phyloP scores from a whole-genome alignment of 2,329 filamentous ascomycete genomes.

The Pochonia chlamydosporia region DNA sequence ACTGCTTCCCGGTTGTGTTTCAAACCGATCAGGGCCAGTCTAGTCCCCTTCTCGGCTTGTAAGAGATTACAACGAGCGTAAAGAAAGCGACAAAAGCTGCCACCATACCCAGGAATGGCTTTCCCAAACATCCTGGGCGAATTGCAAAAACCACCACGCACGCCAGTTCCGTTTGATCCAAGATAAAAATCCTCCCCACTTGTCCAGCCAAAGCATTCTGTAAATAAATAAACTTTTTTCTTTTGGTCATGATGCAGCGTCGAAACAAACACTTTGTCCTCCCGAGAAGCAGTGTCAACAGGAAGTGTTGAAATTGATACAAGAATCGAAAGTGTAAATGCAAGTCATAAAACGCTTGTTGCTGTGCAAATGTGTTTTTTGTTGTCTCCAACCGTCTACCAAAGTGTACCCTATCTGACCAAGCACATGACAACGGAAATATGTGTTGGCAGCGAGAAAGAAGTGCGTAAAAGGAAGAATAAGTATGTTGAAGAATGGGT shows the following conservation, averaged over 20 bases:
- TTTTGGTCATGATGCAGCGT: conserved; percentile 25
- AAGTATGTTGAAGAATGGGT: conserved; percentile 11
- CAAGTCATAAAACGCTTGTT: conserved; percentile 31
- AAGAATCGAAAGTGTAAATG: conserved; percentile 37
- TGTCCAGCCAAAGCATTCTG: conserved; percentile 4
- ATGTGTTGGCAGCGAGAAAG: conserved; percentile 1
- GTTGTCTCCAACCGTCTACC: conserved; percentile 23
- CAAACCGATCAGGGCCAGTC: conserved; percentile 18
- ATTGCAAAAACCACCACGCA: conserved; percentile 16
- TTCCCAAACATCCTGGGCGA: background rate
- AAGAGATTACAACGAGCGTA: conserved; percentile 48
- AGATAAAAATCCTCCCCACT: background rate
- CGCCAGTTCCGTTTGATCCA: conserved; percentile 16
- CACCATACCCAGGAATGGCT: background rate
- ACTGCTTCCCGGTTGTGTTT: background rate
- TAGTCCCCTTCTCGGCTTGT: conserved; percentile 29
- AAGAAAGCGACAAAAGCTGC: conserved; percentile 23
- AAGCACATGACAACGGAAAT: conserved; percentile 8
- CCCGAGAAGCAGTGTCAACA: conserved; percentile 20
- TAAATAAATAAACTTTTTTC: conserved; percentile 12
- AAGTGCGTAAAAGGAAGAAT: conserved; percentile 7
- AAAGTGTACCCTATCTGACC: conserved; percentile 24
- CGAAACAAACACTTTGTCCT: conserved; percentile 12
- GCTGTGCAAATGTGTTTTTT: conserved; percentile 27
- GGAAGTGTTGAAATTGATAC: conserved; percentile 35